Evolutionary conservation across 2,329 filamentous ascomycete genomes (phyloP).

Genomic region (Beauveria sp.): DNA sequence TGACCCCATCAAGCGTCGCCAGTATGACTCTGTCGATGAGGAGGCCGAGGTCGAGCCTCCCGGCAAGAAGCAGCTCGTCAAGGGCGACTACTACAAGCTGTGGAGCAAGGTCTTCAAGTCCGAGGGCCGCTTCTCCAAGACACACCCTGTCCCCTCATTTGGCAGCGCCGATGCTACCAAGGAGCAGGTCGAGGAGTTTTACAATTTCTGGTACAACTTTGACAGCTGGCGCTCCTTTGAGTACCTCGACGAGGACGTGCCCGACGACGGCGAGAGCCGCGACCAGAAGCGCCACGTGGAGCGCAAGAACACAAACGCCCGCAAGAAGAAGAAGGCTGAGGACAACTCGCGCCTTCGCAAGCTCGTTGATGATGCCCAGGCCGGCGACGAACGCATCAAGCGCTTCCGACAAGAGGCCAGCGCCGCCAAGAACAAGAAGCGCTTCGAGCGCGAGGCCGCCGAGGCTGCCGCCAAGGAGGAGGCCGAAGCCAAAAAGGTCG

Average conservation of each 20-base stretch:
- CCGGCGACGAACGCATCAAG: conserved; percentile 92
- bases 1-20: conserved; percentile 84
- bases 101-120: conserved; percentile 87
- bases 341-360: conserved; percentile 87
- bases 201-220: conserved; percentile 99
- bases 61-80: conserved; percentile 79
- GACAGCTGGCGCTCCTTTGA: conserved; percentile 97
- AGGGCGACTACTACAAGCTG: conserved; percentile 90
- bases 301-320: conserved; percentile 94
- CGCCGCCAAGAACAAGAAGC: conserved; percentile 94
- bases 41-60: conserved; percentile 87
- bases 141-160: conserved; percentile 78
- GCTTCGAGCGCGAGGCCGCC: conserved; percentile 81
- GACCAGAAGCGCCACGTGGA: conserved; percentile 98
- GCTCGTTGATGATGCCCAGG: conserved; percentile 78
- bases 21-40: conserved; percentile 96
- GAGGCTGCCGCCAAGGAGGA: conserved; percentile 84
- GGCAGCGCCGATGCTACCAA: conserved; percentile 78
- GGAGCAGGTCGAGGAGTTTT: conserved; percentile 89
- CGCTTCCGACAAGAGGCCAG: conserved; percentile 87
- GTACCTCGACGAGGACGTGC: conserved; percentile 97
- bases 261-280: conserved; percentile 97
- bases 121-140: conserved; percentile 88
- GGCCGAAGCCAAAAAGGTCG: conserved; percentile 72
- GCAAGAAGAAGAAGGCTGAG: conserved; percentile 99